Evolutionary conservation across 495 filamentous ascomycete species (phyloP), one percentile per base, ranked within the genome.

Genomic region (Hypoxylon intermedium): DNA sequence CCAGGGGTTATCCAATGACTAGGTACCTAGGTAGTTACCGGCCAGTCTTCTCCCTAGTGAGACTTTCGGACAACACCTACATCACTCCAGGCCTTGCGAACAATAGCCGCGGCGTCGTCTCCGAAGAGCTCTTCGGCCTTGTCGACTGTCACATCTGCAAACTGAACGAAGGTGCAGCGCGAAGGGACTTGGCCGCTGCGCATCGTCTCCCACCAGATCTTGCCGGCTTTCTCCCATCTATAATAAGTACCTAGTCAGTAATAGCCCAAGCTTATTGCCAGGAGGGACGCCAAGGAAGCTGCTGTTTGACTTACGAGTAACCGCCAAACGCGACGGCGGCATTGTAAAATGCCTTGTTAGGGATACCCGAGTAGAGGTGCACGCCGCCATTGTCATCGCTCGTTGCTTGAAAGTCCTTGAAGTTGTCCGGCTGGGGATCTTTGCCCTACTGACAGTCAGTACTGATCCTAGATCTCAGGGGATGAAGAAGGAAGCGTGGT

Each of bases 301-400:
- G n/a, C n/a, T n/a, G n/a, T n/a, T n/a, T n/a, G n/a, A 71, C 68
- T 68, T 56, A 71, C 63, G 71, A 72, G 63, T 77, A 75, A 13
- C 79, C 81, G 44, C 80, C 80, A 51, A 82, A 73, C 16, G 66
- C 73, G 9, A 71, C 67, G 6, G 78, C 58, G 12, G 66, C 71
- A 11, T 78, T 70, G 51, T 79, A 80, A 62, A 83, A 83, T 9
- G 80, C 81, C 40, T 72, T 70, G 69, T 83, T 82, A 9, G 79
- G 81, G 58, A 83, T 81, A 7, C 80, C 81, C 26, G 80, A 83
- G 67, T 76, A 80, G 30, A 77, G 60, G 64, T 83, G 81, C 9
- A 83, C 81, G 23, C 80, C 80, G 6, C 79, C 75, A 44, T 77
- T 72, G 64, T 82, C 79, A 0, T 77, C 65, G 15, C 21, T 12